Conservation (phyloP, 805 yeast species). For the Priceomyces castillae region DNA sequence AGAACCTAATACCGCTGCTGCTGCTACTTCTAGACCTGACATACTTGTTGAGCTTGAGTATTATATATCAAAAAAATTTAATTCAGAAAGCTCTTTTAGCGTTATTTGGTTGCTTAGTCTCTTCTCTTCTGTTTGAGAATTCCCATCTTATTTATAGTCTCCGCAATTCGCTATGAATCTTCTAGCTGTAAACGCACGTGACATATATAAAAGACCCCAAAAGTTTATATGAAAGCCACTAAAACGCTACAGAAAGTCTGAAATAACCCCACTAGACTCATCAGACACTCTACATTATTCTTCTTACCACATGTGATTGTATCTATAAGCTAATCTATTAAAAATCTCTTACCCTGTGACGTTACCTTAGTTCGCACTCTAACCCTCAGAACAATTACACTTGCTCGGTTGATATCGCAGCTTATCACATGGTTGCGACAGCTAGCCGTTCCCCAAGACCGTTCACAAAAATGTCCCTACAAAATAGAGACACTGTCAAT, state of each 20-base stretch:
- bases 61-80: background rate
- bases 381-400: background rate
- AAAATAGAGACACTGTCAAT: too few relatives aligned
- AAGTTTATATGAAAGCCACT: too few relatives aligned
- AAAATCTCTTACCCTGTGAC: too few relatives aligned
- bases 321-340: too few relatives aligned
- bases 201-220: too few relatives aligned
- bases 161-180: conserved; percentile 1
- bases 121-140: background rate
- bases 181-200: background rate
- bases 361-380: too few relatives aligned
- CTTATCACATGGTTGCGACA: background rate
- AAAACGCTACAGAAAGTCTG: too few relatives aligned
- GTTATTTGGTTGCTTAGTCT: too few relatives aligned
- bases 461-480: too few relatives aligned
- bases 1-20: conserved; percentile 43
- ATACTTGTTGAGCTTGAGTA: conserved; percentile 12
- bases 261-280: too few relatives aligned
- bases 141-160: conserved; percentile 3
- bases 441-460: background rate
- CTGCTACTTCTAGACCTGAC: conserved; percentile 38
- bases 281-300: too few relatives aligned
- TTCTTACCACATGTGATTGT: too few relatives aligned
- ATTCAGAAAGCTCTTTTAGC: background rate
- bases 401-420: background rate